A percentile compares a stretch with the other conserved stretches of the same genome.
Conservation (phyloP, 1,284 basidiomycete genomes). For the Apiotrichum gamsii region DNA sequence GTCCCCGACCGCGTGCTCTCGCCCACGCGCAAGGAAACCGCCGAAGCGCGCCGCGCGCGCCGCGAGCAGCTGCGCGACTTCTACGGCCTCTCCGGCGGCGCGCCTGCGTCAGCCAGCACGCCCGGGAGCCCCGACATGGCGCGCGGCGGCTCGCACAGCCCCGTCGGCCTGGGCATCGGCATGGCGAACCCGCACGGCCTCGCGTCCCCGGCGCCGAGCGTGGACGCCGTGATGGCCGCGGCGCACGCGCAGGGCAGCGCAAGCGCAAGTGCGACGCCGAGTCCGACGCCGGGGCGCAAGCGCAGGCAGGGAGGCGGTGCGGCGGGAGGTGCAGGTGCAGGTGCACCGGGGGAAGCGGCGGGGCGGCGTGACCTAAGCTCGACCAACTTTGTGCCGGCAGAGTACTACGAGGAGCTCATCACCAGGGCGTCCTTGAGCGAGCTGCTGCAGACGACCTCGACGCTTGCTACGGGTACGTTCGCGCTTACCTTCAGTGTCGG, state of each 20-base stretch:
- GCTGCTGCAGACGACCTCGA: slow-evolving; percentile 32
- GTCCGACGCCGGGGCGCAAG: neutral
- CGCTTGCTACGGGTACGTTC: slow-evolving; percentile 32
- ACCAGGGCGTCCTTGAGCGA: slow-evolving; percentile 27
- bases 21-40: slow-evolving; percentile 4
- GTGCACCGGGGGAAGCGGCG: too few relatives aligned
- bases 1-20: slow-evolving; percentile 14
- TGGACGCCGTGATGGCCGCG: too few relatives aligned
- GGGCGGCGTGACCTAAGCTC: slow-evolving; percentile 3
- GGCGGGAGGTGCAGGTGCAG: neutral
- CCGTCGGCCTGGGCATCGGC: too few relatives aligned
- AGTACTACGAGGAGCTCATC: slow-evolving; percentile 43
- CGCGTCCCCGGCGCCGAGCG: too few relatives aligned
- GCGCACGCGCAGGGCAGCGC: too few relatives aligned
- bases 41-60: slow-evolving; percentile 25
- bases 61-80: slow-evolving; percentile 40
- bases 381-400: slow-evolving; percentile 30
- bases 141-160: neutral
- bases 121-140: neutral
- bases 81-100: slow-evolving; percentile 27
- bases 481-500: neutral
- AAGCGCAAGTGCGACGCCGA: neutral
- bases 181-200: too few relatives aligned
- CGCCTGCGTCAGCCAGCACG: neutral
- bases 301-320: neutral